A percentile compares a stretch with the other conserved stretches of the same genome.
These are phyloP conservation scores for Apiospora koreana DNA, from an alignment of 2,329 filamentous ascomycete species.

Conservation along the genomic window DNA sequence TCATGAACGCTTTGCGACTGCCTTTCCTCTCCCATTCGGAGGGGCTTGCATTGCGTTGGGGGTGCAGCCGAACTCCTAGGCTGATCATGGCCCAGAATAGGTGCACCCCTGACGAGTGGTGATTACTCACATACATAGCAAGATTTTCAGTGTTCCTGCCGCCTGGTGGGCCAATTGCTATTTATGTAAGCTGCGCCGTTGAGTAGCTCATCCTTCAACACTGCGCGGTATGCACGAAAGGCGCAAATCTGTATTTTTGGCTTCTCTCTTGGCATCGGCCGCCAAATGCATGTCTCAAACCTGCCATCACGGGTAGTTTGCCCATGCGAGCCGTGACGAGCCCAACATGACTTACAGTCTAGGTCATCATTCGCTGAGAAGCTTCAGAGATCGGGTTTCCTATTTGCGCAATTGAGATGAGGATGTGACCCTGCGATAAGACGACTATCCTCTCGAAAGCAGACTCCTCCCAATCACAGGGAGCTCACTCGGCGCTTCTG, in stretches of 20 bases:
- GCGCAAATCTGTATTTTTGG: not conserved
- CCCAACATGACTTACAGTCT: not conserved
- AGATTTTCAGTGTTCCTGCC: not conserved
- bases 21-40: not conserved
- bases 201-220: not conserved
- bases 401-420: not conserved
- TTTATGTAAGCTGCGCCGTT: not conserved
- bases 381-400: not conserved
- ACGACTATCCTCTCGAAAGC: not conserved
- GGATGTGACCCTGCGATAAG: constrained; percentile 1
- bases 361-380: not conserved
- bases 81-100: not conserved
- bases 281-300: not conserved
- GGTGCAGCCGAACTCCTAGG: not conserved
- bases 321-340: not conserved
- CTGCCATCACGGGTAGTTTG: not conserved
- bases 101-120: not conserved
- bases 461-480: not conserved
- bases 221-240: not conserved
- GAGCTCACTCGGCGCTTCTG: not conserved
- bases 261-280: not conserved
- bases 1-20: not conserved
- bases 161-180: not conserved
- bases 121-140: not conserved
- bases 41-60: not conserved